Evolutionary conservation across 1,284 basidiomycete genomes (phyloP).

Genomic region (Trametes hirsuta): DNA sequence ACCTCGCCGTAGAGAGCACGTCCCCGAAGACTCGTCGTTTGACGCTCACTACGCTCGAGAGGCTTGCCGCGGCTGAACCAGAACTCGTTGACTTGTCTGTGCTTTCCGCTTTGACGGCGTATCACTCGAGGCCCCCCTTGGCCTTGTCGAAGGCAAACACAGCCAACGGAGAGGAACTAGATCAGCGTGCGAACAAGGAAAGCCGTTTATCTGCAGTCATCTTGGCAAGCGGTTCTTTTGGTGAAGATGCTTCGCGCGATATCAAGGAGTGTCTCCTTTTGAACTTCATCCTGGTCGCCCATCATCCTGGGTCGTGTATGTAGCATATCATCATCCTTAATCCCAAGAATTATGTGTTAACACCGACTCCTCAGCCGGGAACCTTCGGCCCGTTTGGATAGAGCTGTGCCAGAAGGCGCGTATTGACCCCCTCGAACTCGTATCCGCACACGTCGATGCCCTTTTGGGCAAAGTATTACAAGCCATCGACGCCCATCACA

Average conservation of each 20-base stretch:
- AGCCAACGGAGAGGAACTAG: conserved; percentile 36
- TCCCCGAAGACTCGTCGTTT: conserved; percentile 56
- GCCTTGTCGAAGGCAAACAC: conserved; percentile 16
- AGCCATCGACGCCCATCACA: conserved; percentile 45
- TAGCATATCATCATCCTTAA: not conserved
- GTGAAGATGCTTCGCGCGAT: conserved; percentile 40
- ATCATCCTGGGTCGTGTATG: conserved; percentile 73
- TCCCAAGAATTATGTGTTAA: not conserved
- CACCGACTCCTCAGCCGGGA: conserved; percentile 42
- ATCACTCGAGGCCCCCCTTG: conserved; percentile 39
- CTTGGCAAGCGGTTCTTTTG: conserved; percentile 49
- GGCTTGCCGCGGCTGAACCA: conserved; percentile 38
- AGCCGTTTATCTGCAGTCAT: conserved; percentile 53
- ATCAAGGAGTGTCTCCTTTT: conserved; percentile 51
- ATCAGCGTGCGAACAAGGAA: conserved; percentile 47
- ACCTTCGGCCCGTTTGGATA: conserved; percentile 78
- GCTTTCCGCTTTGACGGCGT: conserved; percentile 55
- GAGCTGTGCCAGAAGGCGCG: conserved; percentile 74
- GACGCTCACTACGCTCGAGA: conserved; percentile 48
- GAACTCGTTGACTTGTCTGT: conserved; percentile 55
- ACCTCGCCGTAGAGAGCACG: conserved; percentile 66
- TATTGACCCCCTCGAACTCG: conserved; percentile 68
- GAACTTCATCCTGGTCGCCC: conserved; percentile 69
- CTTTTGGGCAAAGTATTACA: conserved; percentile 55
- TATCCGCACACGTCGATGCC: conserved; percentile 51